Conservation (phyloP, 495 filamentous ascomycete species). For the Penicillium lagena region DNA sequence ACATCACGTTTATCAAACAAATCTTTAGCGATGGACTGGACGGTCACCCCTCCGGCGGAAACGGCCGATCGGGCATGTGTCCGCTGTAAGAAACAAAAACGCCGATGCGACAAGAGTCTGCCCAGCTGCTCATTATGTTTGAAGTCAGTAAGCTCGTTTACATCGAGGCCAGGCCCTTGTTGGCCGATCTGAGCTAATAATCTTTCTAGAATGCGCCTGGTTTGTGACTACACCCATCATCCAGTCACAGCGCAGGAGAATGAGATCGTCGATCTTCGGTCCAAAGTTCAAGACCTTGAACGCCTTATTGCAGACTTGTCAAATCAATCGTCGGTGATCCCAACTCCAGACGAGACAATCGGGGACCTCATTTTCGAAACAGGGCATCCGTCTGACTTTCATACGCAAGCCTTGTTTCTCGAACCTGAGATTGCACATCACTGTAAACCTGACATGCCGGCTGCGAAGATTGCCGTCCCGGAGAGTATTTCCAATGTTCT, state of each 20-base stretch:
- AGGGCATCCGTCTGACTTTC: not conserved
- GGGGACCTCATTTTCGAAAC: not conserved
- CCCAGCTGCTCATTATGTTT: conserved; percentile 6
- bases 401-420: not conserved
- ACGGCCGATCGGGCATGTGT: conserved; percentile 2
- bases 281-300: not conserved
- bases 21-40: not conserved
- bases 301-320: not conserved
- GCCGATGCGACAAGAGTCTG: conserved; percentile 9
- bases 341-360: not conserved
- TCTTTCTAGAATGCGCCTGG: not conserved
- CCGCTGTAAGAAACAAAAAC: conserved; percentile 5
- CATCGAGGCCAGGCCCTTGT: too few species aligned
- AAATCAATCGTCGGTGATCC: not conserved
- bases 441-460: not conserved
- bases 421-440: not conserved
- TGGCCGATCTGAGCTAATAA: too few species aligned
- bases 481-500: not conserved
- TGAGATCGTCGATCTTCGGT: not conserved
- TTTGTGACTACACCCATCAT: not conserved
- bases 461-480: not conserved
- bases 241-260: not conserved
- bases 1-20: too few species aligned
- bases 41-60: not conserved
- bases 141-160: not conserved